Evolutionary conservation across 768 basidiomycete species (phyloP).

Genomic region (Pleurotus eryngii): DNA sequence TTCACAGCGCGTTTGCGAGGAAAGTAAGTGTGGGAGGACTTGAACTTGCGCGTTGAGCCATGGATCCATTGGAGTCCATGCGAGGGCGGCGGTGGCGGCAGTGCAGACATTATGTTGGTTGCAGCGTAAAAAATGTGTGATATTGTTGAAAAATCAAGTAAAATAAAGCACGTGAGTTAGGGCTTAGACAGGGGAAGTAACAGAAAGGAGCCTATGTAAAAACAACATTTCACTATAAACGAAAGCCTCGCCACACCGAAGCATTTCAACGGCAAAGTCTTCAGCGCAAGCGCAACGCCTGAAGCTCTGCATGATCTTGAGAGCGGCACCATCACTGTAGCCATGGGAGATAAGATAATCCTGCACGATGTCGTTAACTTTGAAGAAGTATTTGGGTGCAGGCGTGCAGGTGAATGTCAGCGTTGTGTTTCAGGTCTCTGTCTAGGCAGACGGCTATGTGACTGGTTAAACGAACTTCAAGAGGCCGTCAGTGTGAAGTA

Average conservation of each 20-base stretch:
- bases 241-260: not conserved
- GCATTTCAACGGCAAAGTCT: not conserved
- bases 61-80: not conserved
- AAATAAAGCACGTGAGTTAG: not conserved
- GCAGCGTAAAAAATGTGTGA: not conserved
- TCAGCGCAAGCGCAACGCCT: not conserved
- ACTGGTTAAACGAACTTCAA: too few relatives aligned
- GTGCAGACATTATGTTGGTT: not conserved
- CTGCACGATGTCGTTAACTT: not conserved
- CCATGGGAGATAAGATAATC: not conserved
- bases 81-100: not conserved
- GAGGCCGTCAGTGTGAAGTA: too few relatives aligned
- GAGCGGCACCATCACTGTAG: not conserved
- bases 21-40: not conserved
- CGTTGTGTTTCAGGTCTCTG: not conserved
- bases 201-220: not conserved
- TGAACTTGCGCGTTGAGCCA: not conserved
- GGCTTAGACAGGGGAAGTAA: not conserved
- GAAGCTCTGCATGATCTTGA: not conserved
- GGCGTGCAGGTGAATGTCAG: not conserved
- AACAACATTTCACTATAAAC: not conserved
- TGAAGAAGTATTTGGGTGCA: not conserved
- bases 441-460: too few relatives aligned
- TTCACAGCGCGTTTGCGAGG: not conserved
- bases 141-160: not conserved